Evolutionary conservation across 2,329 filamentous ascomycete species (phyloP), one percentile per base, ranked within the genome.

Genomic region (Cercospora citrullina): DNA sequence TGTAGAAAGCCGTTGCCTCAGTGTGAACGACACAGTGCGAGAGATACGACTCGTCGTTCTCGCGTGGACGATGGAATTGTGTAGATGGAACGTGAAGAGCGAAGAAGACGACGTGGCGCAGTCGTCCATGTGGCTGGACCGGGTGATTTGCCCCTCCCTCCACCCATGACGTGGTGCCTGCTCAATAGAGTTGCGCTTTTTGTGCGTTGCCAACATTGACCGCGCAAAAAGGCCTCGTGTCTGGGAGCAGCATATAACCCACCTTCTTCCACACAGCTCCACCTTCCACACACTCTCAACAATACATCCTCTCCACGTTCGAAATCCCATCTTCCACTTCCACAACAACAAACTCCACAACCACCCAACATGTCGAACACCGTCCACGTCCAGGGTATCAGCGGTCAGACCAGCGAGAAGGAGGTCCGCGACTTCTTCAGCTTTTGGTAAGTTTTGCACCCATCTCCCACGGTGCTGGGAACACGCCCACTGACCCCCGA

Each of bases 381-480:
- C 61, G 92, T 97, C 72, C 84, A 94, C 83, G 94, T 98, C 77
- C 91, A 91, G 83, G 94, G 95, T 84, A 97, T 99, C 82, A 89
- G 91, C 74, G 79, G 85, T 58, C 83, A 90, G 79, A 97, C 94
- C 66, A 89, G 87, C 74, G 93, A 99, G 82, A 90, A 94, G 83
- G 93, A 98, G 82, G 89, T 99, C 76, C 89, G 89, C 78, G 94
- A 97, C 79, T 99, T 99, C 86, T 99, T 99, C 86, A 95, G 91
- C 85, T 98, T 98, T 81, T 90, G 87, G 92, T 94, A 86, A 79
- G 87, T 77, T 55, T 58, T 10, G 7, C 51, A 9, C 21, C 30
- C 14, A 21, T 4, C 26, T 26, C 65, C 23, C 42, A 45, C 63
- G 18, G 23, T 10, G 5, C n/a, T 26, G 28, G 23, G 33, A 59